These are phyloP conservation scores for Plantago elongata DNA, from an alignment of 257 asterid genomes.

Conservation along the genomic window DNA sequence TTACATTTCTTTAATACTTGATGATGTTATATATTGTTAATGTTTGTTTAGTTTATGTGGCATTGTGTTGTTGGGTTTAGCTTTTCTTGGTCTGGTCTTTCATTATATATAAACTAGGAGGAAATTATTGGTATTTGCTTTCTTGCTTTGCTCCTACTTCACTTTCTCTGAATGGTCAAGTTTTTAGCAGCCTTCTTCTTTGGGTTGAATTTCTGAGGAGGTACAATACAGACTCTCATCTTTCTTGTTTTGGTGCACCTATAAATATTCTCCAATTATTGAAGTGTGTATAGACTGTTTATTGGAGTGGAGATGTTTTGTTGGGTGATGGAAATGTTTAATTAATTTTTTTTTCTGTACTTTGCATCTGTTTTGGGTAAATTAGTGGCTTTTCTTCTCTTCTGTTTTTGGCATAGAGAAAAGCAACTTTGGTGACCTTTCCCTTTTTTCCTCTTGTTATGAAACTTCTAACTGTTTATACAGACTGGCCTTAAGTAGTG, in stretches of 20 bases:
- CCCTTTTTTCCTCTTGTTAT: no score
- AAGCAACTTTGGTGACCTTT: no score
- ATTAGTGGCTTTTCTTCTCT: background rate
- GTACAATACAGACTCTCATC: background rate
- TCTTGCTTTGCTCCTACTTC: slow-evolving; percentile 3
- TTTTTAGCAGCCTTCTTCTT: background rate
- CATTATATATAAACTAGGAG: background rate
- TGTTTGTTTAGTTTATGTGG: background rate
- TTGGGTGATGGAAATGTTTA: background rate
- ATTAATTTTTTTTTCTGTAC: background rate
- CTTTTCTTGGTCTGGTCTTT: slow-evolving; percentile 1
- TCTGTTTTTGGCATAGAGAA: background rate
- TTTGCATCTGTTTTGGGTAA: background rate
- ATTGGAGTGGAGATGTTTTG: slow-evolving; percentile 1
- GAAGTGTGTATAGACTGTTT: background rate
- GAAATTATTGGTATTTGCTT: background rate
- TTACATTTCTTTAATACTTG: background rate
- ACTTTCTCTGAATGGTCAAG: slow-evolving; percentile 3
- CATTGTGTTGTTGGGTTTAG: background rate
- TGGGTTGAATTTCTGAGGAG: slow-evolving; percentile 5
- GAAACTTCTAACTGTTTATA: no score
- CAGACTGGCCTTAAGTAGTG: no score
- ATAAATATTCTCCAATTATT: background rate
- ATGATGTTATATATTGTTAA: background rate
- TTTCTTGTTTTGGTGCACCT: background rate